These are phyloP conservation scores for Brassica cretica DNA, from an alignment of 345 rosid species.

Conservation along the genomic window DNA sequence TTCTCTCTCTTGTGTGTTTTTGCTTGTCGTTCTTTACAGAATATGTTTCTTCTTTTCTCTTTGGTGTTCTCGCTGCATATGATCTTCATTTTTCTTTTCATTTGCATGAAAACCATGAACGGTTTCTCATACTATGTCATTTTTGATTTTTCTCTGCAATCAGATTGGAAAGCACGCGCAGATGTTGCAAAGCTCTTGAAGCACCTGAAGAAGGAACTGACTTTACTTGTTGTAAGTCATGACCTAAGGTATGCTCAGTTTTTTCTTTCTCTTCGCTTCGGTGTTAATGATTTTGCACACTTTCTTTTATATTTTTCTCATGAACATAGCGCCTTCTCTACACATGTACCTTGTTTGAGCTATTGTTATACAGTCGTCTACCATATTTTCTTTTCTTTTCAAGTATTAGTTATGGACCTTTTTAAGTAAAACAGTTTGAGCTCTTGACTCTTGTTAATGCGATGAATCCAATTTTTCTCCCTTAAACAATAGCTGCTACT, in stretches of 20 bases:
- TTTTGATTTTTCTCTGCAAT: conserved; percentile 15
- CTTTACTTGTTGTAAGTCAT: conserved; percentile 87
- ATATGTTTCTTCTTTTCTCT: neutral
- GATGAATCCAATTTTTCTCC: neutral
- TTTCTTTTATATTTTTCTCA: conserved; percentile 15
- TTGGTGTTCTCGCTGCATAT: conserved; percentile 2
- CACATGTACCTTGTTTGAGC: conserved; percentile 3
- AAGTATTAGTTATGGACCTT: neutral
- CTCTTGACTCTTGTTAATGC: conserved; percentile 1
- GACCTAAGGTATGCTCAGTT: conserved; percentile 70
- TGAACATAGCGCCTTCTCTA: neutral
- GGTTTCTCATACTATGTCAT: conserved; percentile 10
- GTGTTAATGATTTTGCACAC: conserved; percentile 16
- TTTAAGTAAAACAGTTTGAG: neutral
- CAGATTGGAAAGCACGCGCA: conserved; percentile 95
- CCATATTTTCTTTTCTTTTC: neutral
- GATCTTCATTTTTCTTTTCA: conserved; percentile 14
- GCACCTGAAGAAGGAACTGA: conserved; percentile 81
- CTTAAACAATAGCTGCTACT: neutral
- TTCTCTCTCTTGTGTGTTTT: neutral
- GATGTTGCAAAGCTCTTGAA: conserved; percentile 87
- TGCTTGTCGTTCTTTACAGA: conserved; percentile 1
- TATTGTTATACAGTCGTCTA: neutral
- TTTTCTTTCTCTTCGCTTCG: conserved; percentile 18
- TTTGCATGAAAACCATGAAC: conserved; percentile 13